Percentiles rank a stretch among this genome's conserved stretches.
These are phyloP conservation scores for Ustilago tritici DNA, from an alignment of 1,284 basidiomycete genomes.

Conservation along the genomic window DNA sequence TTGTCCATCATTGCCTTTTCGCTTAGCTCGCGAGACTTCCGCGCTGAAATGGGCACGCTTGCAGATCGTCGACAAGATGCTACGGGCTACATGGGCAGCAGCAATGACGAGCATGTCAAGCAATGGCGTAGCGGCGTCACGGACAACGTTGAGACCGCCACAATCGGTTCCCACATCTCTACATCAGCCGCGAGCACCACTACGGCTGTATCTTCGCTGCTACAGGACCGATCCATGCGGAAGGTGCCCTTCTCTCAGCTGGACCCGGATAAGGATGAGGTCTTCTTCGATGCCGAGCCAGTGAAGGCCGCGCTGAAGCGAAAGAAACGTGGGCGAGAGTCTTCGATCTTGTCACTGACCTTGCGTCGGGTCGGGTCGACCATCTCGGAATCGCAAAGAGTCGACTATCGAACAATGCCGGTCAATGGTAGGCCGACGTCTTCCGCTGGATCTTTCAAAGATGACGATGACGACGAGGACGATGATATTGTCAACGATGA, in stretches of 20 bases:
- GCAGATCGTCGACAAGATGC: slow-evolving; percentile 28
- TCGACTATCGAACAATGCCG: slow-evolving; percentile 24
- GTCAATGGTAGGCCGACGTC: slow-evolving; percentile 22
- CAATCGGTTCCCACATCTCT: slow-evolving; percentile 38
- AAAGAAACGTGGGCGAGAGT: slow-evolving; percentile 58
- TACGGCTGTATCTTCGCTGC: slow-evolving; percentile 30
- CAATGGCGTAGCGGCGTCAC: slow-evolving; percentile 52
- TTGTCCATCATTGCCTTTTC: slow-evolving; percentile 64
- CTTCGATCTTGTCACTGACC: slow-evolving; percentile 59
- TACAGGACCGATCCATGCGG: slow-evolving; percentile 35
- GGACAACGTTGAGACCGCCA: slow-evolving; percentile 16
- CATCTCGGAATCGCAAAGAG: slow-evolving; percentile 42
- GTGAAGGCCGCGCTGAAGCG: slow-evolving; percentile 55
- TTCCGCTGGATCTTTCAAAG: slow-evolving; percentile 25
- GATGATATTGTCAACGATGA: slow-evolving; percentile 11
- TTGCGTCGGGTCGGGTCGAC: slow-evolving; percentile 57
- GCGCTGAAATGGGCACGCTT: slow-evolving; percentile 43
- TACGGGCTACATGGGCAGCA: slow-evolving; percentile 42
- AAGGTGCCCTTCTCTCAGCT: slow-evolving; percentile 45
- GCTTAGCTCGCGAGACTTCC: slow-evolving; percentile 60
- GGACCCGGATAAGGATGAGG: slow-evolving; percentile 59
- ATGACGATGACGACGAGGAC: slow-evolving; percentile 23
- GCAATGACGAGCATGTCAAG: slow-evolving; percentile 48
- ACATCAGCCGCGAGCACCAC: slow-evolving; percentile 30
- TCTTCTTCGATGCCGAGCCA: slow-evolving; percentile 59